Base-by-base conservation (phyloP, 768 basidiomycete genomes). In the Serendipita sp. region DNA sequence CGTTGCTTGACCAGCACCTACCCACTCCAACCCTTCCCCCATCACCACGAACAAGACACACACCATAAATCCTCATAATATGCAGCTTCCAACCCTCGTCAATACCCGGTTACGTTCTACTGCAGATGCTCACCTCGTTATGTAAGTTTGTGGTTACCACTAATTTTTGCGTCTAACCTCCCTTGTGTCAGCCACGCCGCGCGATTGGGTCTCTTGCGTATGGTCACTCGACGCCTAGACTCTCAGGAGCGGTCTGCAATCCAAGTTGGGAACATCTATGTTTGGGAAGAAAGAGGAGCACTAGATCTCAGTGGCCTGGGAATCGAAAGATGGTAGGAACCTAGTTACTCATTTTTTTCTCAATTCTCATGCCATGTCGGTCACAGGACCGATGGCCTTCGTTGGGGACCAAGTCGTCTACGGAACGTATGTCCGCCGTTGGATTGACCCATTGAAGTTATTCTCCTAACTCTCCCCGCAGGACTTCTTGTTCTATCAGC, bases 181-280 rank as follows among this genome's bases (percentile, higher is more conserved):
- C 36, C 18, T 55, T 84, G 8, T n/a, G 55, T n/a, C 34, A 60
- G 55, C 74, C 77, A 86, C 70, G 89, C 82, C 58, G 88, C 90
- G 62, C 84, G 86, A 8, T 77, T 78, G 66, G 79, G 83, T 69
- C 71, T 77, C 64, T 77, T 90, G 46, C 86, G 87, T 55, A 80
- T 91, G 70, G 88, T 89, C 70, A 87, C 85, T 23, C 82, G 88
- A 64, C 83, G 88, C 5, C 80, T 91, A 68, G 88, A 91, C 71
- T 85, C 85, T 48, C 87, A 90, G 71, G 88, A 91, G 72, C 81
- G 88, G 52, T 75, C 78, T 16, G 72, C 69, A 16, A 78, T 58
- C 23, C 50, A 44, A 58, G 62, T 27, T 63, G 48, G 33, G 34
- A 50, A 55, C 55, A 52, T 55, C 40, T 60, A 60, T 34, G 55